A percentile compares a stretch with the other conserved stretches of the same genome.
Conservation (phyloP, 169 alveolate species). For the Plasmodium gallinaceum region DNA sequence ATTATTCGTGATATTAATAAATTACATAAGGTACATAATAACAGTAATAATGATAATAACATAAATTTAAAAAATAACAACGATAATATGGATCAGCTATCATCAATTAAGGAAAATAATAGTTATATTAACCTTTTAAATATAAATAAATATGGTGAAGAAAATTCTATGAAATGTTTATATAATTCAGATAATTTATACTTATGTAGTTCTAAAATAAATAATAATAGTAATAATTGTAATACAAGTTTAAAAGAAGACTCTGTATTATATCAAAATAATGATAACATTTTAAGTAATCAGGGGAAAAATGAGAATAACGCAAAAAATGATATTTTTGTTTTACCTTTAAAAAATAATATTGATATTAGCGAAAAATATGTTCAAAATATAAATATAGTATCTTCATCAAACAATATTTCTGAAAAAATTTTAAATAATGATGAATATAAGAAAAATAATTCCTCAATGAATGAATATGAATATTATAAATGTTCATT, state of each 20-base stretch:
- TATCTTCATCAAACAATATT: not conserved
- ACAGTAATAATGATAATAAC: not conserved
- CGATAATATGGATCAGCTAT: not conserved
- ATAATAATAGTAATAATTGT: not conserved
- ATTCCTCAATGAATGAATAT: not conserved
- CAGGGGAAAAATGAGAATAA: not conserved
- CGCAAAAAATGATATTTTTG: not conserved
- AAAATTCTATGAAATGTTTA: not conserved
- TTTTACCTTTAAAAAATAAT: not conserved
- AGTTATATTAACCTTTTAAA: not conserved
- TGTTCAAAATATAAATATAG: not conserved
- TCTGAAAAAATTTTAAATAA: not conserved
- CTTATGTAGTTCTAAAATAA: not conserved
- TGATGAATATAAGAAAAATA: not conserved
- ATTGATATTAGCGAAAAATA: not conserved
- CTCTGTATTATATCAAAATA: not conserved
- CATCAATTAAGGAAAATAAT: not conserved
- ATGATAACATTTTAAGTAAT: not conserved
- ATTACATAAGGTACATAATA: not conserved
- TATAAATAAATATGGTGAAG: not conserved
- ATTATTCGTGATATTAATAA: conserved; percentile 10
- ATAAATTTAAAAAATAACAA: not conserved
- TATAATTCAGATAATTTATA: not conserved
- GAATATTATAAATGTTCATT: conserved; percentile 4
- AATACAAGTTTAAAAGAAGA: not conserved